Base-by-base conservation (phyloP, 2,329 filamentous ascomycete genomes). In the Apiospora kogelbergensis region DNA sequence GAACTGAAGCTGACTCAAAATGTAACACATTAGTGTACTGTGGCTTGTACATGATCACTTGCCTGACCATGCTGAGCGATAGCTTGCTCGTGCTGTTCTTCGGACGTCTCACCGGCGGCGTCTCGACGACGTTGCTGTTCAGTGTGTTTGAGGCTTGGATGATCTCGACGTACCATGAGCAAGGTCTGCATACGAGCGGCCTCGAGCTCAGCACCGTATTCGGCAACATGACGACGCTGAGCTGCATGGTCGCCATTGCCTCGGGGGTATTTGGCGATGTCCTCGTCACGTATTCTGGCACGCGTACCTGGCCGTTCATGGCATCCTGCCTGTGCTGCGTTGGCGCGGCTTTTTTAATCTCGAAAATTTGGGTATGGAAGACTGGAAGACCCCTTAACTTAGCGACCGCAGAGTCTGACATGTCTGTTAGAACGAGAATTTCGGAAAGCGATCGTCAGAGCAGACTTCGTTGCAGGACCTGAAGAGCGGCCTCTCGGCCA, bases 101-200 rank as follows among this genome's bases (percentile, higher is more conserved):
- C 5, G 88, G 88, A 20, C 82, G 87, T n/a, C 73, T 86, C 1
- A 80, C 85, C 10, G 87, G 87, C n/a, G 88, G 88, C 0, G 73
- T 89, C 22, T 84, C 84, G 69, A 88, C 86, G 11, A 89, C 85
- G 13, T 77, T 90, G 22, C 80, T 90, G 22, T 89, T 85, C 78
- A 87, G 82, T 63, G 85, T 86, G 9, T 89, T 90, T 71, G 87
- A 90, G 72, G 84, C 85, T 48, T 89, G 87, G 87, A 84, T 90
- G 80, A 83, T 88, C 40, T 81, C 84, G 24, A 85, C 37, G 24
- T 88, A 84, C 71, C 82, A 86, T 70, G 76, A 79, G 30, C 78
- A 82, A 53, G 81, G 81, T n/a, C 73, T 88, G 7, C 79, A 81
- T 46, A 77, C 80, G 3, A 75, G 74, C 2, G 78, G 79, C 1